Conservation (phyloP, 2,329 filamentous ascomycete genomes). For the Didymella glomerata region DNA sequence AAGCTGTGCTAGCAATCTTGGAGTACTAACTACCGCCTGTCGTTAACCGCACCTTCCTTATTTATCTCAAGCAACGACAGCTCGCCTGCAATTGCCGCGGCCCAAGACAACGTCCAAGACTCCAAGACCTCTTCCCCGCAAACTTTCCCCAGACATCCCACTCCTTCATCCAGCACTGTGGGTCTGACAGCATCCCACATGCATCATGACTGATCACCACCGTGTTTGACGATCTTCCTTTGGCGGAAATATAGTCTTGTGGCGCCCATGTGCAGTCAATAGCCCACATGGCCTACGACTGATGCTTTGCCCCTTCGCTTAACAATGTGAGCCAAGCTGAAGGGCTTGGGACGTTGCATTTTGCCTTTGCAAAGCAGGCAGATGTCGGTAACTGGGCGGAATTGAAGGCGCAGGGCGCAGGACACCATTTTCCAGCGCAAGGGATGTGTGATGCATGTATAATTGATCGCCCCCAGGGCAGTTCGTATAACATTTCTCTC, state of each 20-base stretch:
- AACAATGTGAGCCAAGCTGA: conserved; percentile 13
- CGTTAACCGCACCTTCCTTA: conserved; percentile 12
- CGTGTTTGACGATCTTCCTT: conserved; percentile 5
- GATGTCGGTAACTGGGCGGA: conserved; percentile 13
- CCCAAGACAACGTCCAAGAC: conserved; percentile 26
- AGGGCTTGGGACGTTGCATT: conserved; percentile 5
- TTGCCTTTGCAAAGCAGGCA: conserved; percentile 1
- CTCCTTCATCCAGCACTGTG: conserved; percentile 9
- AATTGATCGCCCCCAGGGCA: conserved; percentile 14
- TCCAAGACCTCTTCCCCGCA: conserved; percentile 31
- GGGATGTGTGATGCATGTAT: conserved; percentile 10
- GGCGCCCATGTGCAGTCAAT: conserved; percentile 4
- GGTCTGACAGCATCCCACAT: conserved; percentile 10
- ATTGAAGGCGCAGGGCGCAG: background rate
- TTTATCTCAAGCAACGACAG: conserved; percentile 8
- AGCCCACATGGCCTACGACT: conserved; percentile 6
- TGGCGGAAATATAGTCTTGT: conserved; percentile 16
- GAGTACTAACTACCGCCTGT: background rate
- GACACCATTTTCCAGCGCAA: background rate
- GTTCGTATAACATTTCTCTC: background rate
- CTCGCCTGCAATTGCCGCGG: conserved; percentile 19
- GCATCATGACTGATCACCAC: conserved; percentile 15
- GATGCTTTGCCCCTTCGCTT: conserved; percentile 15
- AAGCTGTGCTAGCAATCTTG: conserved; percentile 13
- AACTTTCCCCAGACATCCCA: conserved; percentile 20